Evolutionary conservation across 2,329 filamentous ascomycete species (phyloP).

Genomic region (Epicoccum nigrum): DNA sequence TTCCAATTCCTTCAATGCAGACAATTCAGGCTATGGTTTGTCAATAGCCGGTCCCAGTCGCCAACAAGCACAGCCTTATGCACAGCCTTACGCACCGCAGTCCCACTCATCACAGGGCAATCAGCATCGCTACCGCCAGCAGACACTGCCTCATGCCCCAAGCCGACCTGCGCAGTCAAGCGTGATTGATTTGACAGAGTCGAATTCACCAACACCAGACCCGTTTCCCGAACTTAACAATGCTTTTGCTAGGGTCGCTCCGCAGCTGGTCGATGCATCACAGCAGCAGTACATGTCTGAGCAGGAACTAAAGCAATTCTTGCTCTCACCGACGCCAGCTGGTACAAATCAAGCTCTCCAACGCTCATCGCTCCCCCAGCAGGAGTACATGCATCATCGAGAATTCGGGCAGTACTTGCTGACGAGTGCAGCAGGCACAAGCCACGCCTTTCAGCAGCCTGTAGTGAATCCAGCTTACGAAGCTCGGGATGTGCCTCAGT

Average conservation of each 20-base stretch:
- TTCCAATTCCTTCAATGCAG: slow-evolving; percentile 19
- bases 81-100: background rate
- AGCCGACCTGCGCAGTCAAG: background rate
- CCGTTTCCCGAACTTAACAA: slow-evolving; percentile 30
- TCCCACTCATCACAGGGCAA: background rate
- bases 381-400: too few relatives aligned
- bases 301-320: slow-evolving; percentile 38
- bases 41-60: slow-evolving; percentile 9
- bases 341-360: too few relatives aligned
- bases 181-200: slow-evolving; percentile 35
- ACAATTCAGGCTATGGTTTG: background rate
- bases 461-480: background rate
- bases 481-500: slow-evolving; percentile 13
- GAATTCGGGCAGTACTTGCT: too few relatives aligned
- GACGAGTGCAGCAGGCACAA: too few relatives aligned
- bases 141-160: slow-evolving; percentile 4
- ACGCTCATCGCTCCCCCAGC: too few relatives aligned
- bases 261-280: slow-evolving; percentile 23
- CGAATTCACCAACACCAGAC: slow-evolving; percentile 30
- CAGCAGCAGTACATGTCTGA: slow-evolving; percentile 33
- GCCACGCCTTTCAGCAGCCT: slow-evolving; percentile 21
- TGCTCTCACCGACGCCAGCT: slow-evolving; percentile 26
- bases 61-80: slow-evolving; percentile 4
- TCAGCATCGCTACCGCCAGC: background rate
- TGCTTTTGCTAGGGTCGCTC: slow-evolving; percentile 13